Evolutionary conservation across 2,329 filamentous ascomycete genomes (phyloP).

Genomic region (Pseudogymnoascus sp.): DNA sequence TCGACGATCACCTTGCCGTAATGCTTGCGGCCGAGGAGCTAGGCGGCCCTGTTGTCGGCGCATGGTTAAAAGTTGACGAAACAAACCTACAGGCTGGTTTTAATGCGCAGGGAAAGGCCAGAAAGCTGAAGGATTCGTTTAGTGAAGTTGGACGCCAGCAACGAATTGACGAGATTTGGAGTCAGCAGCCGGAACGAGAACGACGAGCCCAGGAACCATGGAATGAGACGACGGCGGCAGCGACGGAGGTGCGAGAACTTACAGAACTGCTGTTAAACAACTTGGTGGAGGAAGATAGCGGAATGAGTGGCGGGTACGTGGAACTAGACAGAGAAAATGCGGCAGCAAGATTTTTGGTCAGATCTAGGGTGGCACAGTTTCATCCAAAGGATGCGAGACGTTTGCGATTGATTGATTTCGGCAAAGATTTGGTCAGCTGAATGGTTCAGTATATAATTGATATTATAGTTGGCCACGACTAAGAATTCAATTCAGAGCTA

Average conservation of each 20-base stretch:
- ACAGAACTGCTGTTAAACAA: slow-evolving; percentile 53
- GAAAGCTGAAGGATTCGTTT: slow-evolving; percentile 36
- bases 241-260: slow-evolving; percentile 52
- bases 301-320: slow-evolving; percentile 49
- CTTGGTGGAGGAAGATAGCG: slow-evolving; percentile 45
- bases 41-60: slow-evolving; percentile 73
- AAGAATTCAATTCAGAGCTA: background rate
- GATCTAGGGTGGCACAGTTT: slow-evolving; percentile 58
- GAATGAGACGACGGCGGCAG: slow-evolving; percentile 33
- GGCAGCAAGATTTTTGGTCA: slow-evolving; percentile 53
- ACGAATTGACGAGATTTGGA: slow-evolving; percentile 57
- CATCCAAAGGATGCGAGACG: slow-evolving; percentile 54
- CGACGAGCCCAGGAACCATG: slow-evolving; percentile 21
- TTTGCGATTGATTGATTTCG: slow-evolving; percentile 55
- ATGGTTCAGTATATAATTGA: background rate
- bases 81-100: slow-evolving; percentile 53
- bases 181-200: slow-evolving; percentile 19
- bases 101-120: slow-evolving; percentile 48
- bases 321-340: slow-evolving; percentile 51
- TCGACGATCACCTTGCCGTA: slow-evolving; percentile 58
- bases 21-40: slow-evolving; percentile 79
- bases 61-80: slow-evolving; percentile 55
- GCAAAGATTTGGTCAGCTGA: slow-evolving; percentile 50
- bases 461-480: background rate
- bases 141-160: slow-evolving; percentile 46